A percentile compares a stretch with the other conserved stretches of the same genome.
Conservation (phyloP, 768 basidiomycete genomes). For the Floccularia luteovirens region DNA sequence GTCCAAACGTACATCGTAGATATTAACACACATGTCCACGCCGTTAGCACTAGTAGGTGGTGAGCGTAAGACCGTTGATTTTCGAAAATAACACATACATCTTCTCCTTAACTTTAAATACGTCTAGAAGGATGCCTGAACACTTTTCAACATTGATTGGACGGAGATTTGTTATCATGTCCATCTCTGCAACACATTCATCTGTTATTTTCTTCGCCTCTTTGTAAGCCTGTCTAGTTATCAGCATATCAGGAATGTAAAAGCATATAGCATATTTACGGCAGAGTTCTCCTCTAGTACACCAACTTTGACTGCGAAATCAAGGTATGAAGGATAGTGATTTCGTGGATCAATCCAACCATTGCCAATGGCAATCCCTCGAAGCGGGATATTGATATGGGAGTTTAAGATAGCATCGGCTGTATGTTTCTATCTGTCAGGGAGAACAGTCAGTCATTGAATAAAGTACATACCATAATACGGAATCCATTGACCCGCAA, state of each 20-base stretch:
- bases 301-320: slow-evolving; percentile 76
- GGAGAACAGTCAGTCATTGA: background rate
- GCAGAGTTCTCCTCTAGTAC: slow-evolving; percentile 66
- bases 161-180: slow-evolving; percentile 24
- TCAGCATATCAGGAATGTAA: slow-evolving; percentile 2
- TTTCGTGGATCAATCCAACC: slow-evolving; percentile 91
- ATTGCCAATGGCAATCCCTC: slow-evolving; percentile 89
- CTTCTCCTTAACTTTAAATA: slow-evolving; percentile 32
- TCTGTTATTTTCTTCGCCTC: slow-evolving; percentile 10
- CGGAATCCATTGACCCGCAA: slow-evolving; percentile 96
- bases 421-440: slow-evolving; percentile 16
- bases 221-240: slow-evolving; percentile 47
- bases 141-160: slow-evolving; percentile 46
- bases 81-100: slow-evolving; percentile 19
- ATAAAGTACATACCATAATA: slow-evolving; percentile 61
- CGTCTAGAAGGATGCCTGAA: slow-evolving; percentile 42
- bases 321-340: slow-evolving; percentile 88
- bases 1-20: slow-evolving; percentile 90
- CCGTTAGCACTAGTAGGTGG: slow-evolving; percentile 51
- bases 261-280: slow-evolving; percentile 29
- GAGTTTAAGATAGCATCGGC: slow-evolving; percentile 73
- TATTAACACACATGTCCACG: slow-evolving; percentile 75
- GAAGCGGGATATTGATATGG: slow-evolving; percentile 51
- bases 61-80: background rate
- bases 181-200: slow-evolving; percentile 3